Base-by-base conservation (phyloP, 805 yeast species). In the Candida sonorensis region DNA sequence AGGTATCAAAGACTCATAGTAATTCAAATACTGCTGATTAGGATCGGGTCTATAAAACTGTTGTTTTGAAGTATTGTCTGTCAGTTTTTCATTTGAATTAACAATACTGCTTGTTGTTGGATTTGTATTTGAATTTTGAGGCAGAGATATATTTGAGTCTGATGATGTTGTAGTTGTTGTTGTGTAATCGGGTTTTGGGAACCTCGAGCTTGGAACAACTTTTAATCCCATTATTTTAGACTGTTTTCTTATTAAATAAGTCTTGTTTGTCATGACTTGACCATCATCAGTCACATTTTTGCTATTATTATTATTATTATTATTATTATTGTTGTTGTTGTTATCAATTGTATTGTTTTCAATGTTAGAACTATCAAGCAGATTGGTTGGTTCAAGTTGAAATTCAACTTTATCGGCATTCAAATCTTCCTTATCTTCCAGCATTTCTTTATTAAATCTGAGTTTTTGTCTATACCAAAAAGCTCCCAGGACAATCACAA, bases 371-470 rank as follows among this genome's bases (percentile, higher is more conserved):
- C n/a, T n/a, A n/a, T n/a, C n/a, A n/a, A n/a, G n/a, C n/a, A n/a
- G n/a, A n/a, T n/a, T n/a, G n/a, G n/a, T n/a, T n/a, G n/a, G n/a
- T n/a, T n/a, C n/a, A n/a, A n/a, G n/a, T n/a, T n/a, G n/a, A n/a
- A n/a, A n/a, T n/a, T n/a, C n/a, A n/a, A n/a, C n/a, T n/a, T n/a
- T n/a, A n/a, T n/a, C n/a, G n/a, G n/a, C n/a, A n/a, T n/a, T n/a
- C n/a, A n/a, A n/a, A n/a, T n/a, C n/a, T n/a, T n/a, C n/a, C n/a
- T n/a, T n/a, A n/a, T n/a, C n/a, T n/a, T n/a, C n/a, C n/a, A n/a
- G n/a, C n/a, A n/a, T n/a, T 35, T 71, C 77, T 29, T 47, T 45
- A 29, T 54, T 57, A 23, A 59, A 51, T 27, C 62, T 55, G 35
- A 52, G 44, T 34, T 57, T 64, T 34, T 64, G 59, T 27, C 66